phyloP scores from a whole-genome alignment of 208 protist genomes.

The Porcisia hertigi region DNA sequence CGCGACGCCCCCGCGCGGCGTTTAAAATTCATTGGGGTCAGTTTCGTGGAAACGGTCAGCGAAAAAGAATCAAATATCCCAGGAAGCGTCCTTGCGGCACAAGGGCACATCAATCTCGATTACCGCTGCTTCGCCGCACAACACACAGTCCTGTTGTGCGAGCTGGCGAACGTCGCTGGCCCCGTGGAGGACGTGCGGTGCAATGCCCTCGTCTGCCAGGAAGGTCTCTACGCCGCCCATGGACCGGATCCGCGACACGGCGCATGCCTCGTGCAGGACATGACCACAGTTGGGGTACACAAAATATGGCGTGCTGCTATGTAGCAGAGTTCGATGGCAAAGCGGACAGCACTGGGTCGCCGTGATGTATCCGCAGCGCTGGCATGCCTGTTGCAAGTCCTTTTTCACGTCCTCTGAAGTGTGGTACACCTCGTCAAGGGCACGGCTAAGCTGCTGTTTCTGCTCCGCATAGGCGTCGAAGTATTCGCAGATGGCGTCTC shows the following conservation, averaged over 20 bases:
- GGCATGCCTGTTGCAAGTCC: slow-evolving; percentile 84
- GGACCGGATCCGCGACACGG: slow-evolving; percentile 39
- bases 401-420: slow-evolving; percentile 86
- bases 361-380: slow-evolving; percentile 89
- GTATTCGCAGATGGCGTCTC: slow-evolving; percentile 91
- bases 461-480: slow-evolving; percentile 90
- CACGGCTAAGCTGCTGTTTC: slow-evolving; percentile 78
- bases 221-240: slow-evolving; percentile 77
- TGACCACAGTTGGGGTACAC: slow-evolving; percentile 85
- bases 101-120: slow-evolving; percentile 70
- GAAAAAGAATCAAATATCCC: slow-evolving; percentile 37
- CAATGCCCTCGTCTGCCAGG: slow-evolving; percentile 61
- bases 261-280: slow-evolving; percentile 77
- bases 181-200: slow-evolving; percentile 55
- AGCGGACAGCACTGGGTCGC: slow-evolving; percentile 84
- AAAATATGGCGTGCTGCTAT: slow-evolving; percentile 53
- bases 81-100: slow-evolving; percentile 48
- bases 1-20: too few relatives aligned
- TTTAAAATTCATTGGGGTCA: too few relatives aligned
- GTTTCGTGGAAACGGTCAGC: too few relatives aligned
- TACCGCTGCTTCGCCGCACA: slow-evolving; percentile 78
- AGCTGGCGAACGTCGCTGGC: slow-evolving; percentile 48
- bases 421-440: slow-evolving; percentile 90
- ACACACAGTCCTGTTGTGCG: slow-evolving; percentile 71
- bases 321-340: slow-evolving; percentile 63